Evolutionary conservation across 306 rosid genomes (phyloP), one percentile per base, ranked within the genome.

Genomic region (Malus fusca): DNA sequence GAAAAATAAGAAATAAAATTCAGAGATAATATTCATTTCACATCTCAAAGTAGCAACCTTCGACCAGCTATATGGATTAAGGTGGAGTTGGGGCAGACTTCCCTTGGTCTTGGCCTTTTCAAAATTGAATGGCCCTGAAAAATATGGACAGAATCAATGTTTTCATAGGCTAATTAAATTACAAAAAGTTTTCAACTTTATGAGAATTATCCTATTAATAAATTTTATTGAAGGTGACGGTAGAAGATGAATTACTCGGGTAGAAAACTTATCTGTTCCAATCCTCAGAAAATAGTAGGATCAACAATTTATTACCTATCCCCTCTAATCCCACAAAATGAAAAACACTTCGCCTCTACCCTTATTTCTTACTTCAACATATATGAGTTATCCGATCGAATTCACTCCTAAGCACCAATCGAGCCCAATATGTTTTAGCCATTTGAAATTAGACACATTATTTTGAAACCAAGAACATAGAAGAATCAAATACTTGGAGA

Each of bases 21-120:
- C 81, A 74, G 56, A 33, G 68, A 42, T 62, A 40, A 68, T 17
- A 63, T 69, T 56, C 25, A 53, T 80, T 66, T 14, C 59, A 25
- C 8, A 31, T 68, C 21, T 66, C 66, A 67, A 73, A 77, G 72
- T 48, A 55, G 66, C 58, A 75, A 87, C 98, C 97, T 92, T 92
- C 43, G 97, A 88, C 98, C 98, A 95, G 81, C 96, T 95, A 83
- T 90, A 87, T 63, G 92, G 98, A 85, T 92, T 95, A 62, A 88
- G 90, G 14, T 92, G 98, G 74, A 95, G 77, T 13, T 74, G 77
- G 73, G 97, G 92, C 51, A 90, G 85, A 76, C 76, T 74, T 77
- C 84, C 93, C 69, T 76, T 65, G 1, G 80, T 79, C 76, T 85
- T 82, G 82, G 92, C 84, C 11, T 84, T 84, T 83, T 90, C 92